A percentile compares a stretch with the other conserved stretches of the same genome.
phyloP scores from a whole-genome alignment of 2,329 filamentous ascomycete species.

The Aspergillus sp. region DNA sequence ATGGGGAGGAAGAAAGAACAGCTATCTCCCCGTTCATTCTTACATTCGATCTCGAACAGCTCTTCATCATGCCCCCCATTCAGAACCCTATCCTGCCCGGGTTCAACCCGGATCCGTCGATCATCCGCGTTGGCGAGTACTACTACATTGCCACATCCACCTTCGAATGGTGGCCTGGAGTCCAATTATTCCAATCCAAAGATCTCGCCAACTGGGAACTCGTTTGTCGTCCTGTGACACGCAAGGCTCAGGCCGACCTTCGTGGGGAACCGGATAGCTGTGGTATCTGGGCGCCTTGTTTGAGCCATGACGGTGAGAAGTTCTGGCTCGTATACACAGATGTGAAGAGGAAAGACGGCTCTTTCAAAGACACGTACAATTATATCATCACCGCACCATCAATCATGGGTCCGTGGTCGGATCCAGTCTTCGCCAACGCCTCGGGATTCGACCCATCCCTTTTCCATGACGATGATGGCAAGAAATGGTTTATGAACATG shows the following conservation, averaged over 20 bases:
- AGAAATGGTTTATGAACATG: conserved; percentile 10
- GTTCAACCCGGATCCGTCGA: conserved; percentile 61
- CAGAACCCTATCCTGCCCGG: conserved; percentile 58
- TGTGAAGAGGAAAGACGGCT: conserved; percentile 63
- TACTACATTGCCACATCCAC: conserved; percentile 61
- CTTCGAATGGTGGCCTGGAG: conserved; percentile 60
- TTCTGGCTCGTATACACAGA: conserved; percentile 48
- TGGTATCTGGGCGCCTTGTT: conserved; percentile 46
- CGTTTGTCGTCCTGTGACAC: conserved; percentile 22
- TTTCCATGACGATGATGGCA: conserved; percentile 30
- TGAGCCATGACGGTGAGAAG: conserved; percentile 43
- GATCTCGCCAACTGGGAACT: conserved; percentile 39
- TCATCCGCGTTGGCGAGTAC: conserved; percentile 47
- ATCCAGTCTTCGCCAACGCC: conserved; percentile 51
- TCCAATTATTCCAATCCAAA: conserved; percentile 57
- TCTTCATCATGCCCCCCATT: conserved; percentile 22
- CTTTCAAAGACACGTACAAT: conserved; percentile 57
- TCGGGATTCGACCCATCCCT: conserved; percentile 53
- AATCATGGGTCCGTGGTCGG: conserved; percentile 43
- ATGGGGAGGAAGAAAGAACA: neutral
- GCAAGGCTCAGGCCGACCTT: conserved; percentile 22
- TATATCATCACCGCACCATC: conserved; percentile 53
- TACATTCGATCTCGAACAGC: neutral
- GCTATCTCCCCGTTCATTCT: neutral
- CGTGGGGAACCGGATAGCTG: conserved; percentile 22